A percentile compares a stretch with the other conserved stretches of the same genome.
phyloP scores from a whole-genome alignment of 257 asterid species.

The Coffea eugenioides region DNA sequence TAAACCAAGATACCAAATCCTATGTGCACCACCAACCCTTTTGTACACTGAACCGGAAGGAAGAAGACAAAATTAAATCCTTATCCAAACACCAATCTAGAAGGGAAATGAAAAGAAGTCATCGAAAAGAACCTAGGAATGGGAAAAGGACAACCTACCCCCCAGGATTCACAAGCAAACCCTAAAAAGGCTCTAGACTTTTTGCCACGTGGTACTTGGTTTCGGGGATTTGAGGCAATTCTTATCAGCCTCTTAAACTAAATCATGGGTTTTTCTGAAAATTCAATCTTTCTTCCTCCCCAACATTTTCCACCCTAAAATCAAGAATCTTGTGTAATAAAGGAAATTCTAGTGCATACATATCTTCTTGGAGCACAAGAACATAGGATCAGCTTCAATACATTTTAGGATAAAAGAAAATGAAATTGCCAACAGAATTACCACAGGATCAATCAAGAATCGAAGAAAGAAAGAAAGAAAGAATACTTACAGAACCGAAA shows the following conservation, averaged over 20 bases:
- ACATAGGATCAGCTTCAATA: constrained; percentile 4
- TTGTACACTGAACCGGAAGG: constrained; percentile 33
- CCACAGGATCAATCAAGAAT: constrained; percentile 10
- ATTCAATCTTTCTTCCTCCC: constrained; percentile 21
- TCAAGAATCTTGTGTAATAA: constrained; percentile 35
- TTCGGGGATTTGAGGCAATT: constrained; percentile 77
- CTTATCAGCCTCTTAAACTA: constrained; percentile 51
- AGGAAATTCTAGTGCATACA: constrained; percentile 23
- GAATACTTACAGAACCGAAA: constrained; percentile 40
- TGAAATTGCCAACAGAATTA: constrained; percentile 15
- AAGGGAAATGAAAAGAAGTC: constrained; percentile 26
- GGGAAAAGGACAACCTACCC: constrained; percentile 31
- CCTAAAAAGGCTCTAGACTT: constrained; percentile 43
- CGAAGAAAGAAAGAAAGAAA: constrained; percentile 18
- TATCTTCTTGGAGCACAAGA: not conserved
- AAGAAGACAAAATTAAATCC: constrained; percentile 49
- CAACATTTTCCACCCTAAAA: constrained; percentile 34
- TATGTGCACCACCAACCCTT: constrained; percentile 51
- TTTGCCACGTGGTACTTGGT: constrained; percentile 57
- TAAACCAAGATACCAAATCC: constrained; percentile 34
- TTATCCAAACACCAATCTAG: constrained; percentile 38
- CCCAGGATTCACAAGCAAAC: constrained; percentile 65
- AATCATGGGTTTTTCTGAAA: constrained; percentile 7
- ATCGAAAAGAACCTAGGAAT: constrained; percentile 37
- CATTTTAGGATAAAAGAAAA: constrained; percentile 25